Conservation (phyloP, 2,329 filamentous ascomycete genomes). For the Fusarium pilosicola region DNA sequence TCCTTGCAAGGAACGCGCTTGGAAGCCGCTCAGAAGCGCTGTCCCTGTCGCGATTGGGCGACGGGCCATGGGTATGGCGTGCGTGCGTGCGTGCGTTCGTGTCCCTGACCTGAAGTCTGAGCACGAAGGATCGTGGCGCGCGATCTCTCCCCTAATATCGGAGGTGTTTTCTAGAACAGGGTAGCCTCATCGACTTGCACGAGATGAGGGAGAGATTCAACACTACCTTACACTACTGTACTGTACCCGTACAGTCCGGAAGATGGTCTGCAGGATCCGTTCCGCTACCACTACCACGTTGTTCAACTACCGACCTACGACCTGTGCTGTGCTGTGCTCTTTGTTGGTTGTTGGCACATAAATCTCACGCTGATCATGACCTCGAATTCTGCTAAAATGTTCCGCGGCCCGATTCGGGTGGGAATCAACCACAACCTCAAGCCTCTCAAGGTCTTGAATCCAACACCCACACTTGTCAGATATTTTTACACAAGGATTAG, state of each 20-base stretch:
- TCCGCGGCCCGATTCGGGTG: constrained; percentile 41
- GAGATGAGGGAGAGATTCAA: constrained; percentile 5
- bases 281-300: constrained; percentile 23
- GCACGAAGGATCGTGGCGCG: constrained; percentile 36
- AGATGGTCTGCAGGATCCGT: constrained; percentile 24
- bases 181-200: constrained; percentile 27
- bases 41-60: constrained; percentile 22
- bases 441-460: neutral
- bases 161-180: constrained; percentile 41
- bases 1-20: constrained; percentile 40
- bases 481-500: constrained; percentile 23
- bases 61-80: constrained; percentile 2
- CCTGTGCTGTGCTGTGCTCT: neutral
- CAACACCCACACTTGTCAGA: constrained; percentile 14
- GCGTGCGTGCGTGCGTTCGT: neutral
- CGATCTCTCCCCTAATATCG: constrained; percentile 29
- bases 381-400: constrained; percentile 28
- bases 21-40: constrained; percentile 37
- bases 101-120: neutral
- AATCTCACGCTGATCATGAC: constrained; percentile 14
- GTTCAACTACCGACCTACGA: constrained; percentile 37
- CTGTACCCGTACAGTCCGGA: constrained; percentile 12
- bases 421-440: constrained; percentile 1
- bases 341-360: neutral
- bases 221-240: neutral